Percentiles rank a stretch among this genome's conserved stretches.
These are phyloP conservation scores for Adiantum capillusveneris DNA, from an alignment of 75 land plant genomes.

Conservation along the genomic window DNA sequence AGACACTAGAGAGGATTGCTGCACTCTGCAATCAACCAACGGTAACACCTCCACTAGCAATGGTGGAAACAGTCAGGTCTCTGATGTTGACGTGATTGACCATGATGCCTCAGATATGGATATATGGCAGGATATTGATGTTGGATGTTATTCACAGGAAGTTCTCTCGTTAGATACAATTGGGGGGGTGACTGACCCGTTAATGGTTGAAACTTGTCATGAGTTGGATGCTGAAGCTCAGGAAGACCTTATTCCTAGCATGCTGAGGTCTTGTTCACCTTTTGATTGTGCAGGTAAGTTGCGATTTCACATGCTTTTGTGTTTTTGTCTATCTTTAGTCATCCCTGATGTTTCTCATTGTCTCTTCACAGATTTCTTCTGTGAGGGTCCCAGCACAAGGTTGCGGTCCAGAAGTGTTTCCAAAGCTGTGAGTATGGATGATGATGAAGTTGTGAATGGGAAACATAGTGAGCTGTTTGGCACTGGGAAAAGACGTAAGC, in stretches of 20 bases:
- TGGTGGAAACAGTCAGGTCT: neutral
- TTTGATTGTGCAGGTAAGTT: constrained; percentile 1
- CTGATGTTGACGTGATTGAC: neutral
- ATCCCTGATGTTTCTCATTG: neutral
- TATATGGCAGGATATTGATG: constrained; percentile 4
- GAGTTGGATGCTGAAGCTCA: neutral
- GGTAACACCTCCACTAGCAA: too few relatives aligned
- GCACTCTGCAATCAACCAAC: too few relatives aligned
- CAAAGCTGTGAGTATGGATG: constrained; percentile 17
- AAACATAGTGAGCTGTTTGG: constrained; percentile 10
- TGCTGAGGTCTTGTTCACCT: too few relatives aligned
- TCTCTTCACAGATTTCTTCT: neutral
- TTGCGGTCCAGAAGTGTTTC: constrained; percentile 30
- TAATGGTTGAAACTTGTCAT: neutral
- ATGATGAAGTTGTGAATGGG: constrained; percentile 6
- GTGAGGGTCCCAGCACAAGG: constrained; percentile 50
- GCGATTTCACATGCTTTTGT: neutral
- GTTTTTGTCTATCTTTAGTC: neutral
- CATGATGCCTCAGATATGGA: neutral
- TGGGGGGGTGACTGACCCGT: neutral
- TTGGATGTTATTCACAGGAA: neutral
- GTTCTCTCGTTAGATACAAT: neutral
- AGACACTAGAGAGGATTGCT: too few relatives aligned
- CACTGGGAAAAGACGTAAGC: constrained; percentile 4
- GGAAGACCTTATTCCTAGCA: too few relatives aligned